phyloP scores from a whole-genome alignment of 345 rosid species.

The Heritiera fomes region DNA sequence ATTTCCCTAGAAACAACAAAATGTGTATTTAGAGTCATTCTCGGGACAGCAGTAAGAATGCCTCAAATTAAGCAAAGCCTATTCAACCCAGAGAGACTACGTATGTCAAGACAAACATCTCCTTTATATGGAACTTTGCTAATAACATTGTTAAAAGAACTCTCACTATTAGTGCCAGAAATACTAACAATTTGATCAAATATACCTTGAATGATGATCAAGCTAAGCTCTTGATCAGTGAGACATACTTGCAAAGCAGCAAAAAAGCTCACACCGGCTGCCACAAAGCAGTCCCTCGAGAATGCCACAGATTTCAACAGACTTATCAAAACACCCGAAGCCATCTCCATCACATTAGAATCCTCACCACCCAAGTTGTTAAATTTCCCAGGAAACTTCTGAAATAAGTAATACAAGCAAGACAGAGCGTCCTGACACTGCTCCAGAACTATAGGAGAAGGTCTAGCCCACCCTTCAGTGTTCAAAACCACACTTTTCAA shows the following conservation, averaged over 20 bases:
- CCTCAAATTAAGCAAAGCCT: slow-evolving; percentile 94
- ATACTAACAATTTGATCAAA: slow-evolving; percentile 39
- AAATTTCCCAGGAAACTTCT: slow-evolving; percentile 68
- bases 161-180: slow-evolving; percentile 28
- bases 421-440: slow-evolving; percentile 93
- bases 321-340: slow-evolving; percentile 54
- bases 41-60: slow-evolving; percentile 86
- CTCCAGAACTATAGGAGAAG: slow-evolving; percentile 91
- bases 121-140: slow-evolving; percentile 63
- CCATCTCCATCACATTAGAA: slow-evolving; percentile 51
- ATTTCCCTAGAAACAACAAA: slow-evolving; percentile 39
- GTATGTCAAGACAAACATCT: slow-evolving; percentile 60
- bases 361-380: slow-evolving; percentile 39
- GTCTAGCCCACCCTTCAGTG: slow-evolving; percentile 61
- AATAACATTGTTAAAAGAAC: slow-evolving; percentile 39
- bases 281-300: slow-evolving; percentile 89
- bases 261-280: slow-evolving; percentile 88
- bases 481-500: slow-evolving; percentile 62
- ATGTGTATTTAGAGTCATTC: slow-evolving; percentile 59
- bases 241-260: slow-evolving; percentile 85
- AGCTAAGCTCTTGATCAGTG: slow-evolving; percentile 62
- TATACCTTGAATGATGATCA: slow-evolving; percentile 66
- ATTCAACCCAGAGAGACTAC: slow-evolving; percentile 63
- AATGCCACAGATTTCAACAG: slow-evolving; percentile 65
- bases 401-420: slow-evolving; percentile 89